Evolutionary conservation across 2,329 filamentous ascomycete species (phyloP).

Genomic region (Stachybotrys chartarum): DNA sequence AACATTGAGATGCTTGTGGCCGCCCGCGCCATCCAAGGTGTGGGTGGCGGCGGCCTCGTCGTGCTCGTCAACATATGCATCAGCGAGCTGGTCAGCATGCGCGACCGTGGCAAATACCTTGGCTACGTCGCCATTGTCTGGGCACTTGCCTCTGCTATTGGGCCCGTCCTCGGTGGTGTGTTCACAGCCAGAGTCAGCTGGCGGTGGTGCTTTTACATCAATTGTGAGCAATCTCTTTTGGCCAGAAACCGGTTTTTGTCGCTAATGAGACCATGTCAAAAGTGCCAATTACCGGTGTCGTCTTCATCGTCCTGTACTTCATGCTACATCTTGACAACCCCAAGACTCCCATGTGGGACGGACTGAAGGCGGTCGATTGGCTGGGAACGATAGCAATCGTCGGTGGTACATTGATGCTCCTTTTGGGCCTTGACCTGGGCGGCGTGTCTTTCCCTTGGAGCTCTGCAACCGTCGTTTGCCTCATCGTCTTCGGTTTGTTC

Average conservation of each 20-base stretch:
- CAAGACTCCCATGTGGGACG: background rate
- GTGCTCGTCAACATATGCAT: slow-evolving; percentile 15
- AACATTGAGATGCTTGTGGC: slow-evolving; percentile 2
- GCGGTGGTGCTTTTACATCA: slow-evolving; percentile 3
- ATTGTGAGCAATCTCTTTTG: background rate
- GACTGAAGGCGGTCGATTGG: background rate
- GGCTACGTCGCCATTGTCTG: background rate
- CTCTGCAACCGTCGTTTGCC: background rate
- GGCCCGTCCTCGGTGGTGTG: background rate
- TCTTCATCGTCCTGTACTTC: background rate
- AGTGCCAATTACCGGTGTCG: background rate
- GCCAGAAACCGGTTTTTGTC: background rate
- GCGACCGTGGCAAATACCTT: background rate
- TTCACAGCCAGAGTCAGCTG: background rate
- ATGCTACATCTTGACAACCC: background rate
- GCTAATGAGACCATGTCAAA: background rate
- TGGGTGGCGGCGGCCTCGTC: slow-evolving; percentile 12
- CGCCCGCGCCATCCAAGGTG: slow-evolving; percentile 7
- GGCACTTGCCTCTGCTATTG: background rate
- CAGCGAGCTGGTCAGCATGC: slow-evolving; percentile 36
- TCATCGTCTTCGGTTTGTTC: background rate
- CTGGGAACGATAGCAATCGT: background rate
- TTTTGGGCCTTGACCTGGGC: background rate
- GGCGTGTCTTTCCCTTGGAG: background rate
- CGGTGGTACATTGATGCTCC: background rate